Evolutionary conservation across 352 stramenopile genomes (phyloP).

Genomic region (Globisporangium echinulatum): DNA sequence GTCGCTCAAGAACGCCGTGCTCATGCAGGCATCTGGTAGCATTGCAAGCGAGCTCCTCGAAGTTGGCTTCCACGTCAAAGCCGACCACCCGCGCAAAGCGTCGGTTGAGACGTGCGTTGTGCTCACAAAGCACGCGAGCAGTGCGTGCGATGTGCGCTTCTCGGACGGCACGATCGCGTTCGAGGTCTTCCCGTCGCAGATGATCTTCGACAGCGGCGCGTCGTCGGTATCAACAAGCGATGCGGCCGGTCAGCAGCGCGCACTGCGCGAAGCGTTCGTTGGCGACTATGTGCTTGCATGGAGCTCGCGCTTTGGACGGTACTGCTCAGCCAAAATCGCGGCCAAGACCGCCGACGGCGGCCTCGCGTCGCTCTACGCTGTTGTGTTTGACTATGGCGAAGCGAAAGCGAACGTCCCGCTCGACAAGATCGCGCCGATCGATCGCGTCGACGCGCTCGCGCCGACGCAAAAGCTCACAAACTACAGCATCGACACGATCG

Average conservation of each 20-base stretch:
- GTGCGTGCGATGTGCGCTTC: constrained; percentile 65
- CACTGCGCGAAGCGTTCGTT: constrained; percentile 17
- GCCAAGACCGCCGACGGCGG: constrained; percentile 20
- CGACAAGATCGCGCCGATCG: constrained; percentile 46
- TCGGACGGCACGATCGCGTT: constrained; percentile 73
- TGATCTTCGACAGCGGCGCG: constrained; percentile 47
- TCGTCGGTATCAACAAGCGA: not conserved
- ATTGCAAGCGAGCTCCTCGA: constrained; percentile 30
- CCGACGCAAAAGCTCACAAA: constrained; percentile 66
- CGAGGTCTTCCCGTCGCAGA: constrained; percentile 72
- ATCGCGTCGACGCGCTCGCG: constrained; percentile 45
- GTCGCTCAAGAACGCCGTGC: constrained; percentile 68
- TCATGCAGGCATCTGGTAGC: constrained; percentile 42
- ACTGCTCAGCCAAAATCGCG: constrained; percentile 51
- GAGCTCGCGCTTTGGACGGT: constrained; percentile 66
- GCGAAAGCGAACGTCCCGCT: constrained; percentile 36
- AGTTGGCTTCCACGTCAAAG: constrained; percentile 68
- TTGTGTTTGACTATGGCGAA: constrained; percentile 75
- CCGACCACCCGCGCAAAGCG: constrained; percentile 51
- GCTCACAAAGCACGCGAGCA: constrained; percentile 54
- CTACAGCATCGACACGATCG: constrained; percentile 71
- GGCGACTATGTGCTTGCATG: constrained; percentile 63
- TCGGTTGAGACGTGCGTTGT: constrained; percentile 64
- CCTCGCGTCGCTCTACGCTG: constrained; percentile 27
- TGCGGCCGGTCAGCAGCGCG: constrained; percentile 9